Evolutionary conservation across 345 rosid species (phyloP).

Genomic region (Combretum micranthum): DNA sequence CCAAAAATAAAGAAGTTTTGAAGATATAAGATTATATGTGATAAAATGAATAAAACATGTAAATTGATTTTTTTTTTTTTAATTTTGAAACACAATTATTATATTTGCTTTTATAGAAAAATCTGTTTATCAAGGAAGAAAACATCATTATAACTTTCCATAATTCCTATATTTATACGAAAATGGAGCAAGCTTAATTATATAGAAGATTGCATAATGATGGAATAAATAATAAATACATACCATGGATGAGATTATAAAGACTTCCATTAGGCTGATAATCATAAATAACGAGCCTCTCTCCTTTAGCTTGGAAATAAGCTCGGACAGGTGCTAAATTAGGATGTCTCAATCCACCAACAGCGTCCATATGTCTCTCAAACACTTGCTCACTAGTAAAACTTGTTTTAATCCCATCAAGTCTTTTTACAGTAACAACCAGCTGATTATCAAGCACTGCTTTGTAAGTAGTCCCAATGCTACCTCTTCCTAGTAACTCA

Average conservation of each 20-base stretch:
- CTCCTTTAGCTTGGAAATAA: constrained; percentile 79
- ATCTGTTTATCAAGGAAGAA: no score
- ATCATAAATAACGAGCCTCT: constrained; percentile 75
- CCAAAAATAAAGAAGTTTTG: no score
- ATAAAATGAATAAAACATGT: no score
- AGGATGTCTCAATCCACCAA: constrained; percentile 58
- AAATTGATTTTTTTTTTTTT: no score
- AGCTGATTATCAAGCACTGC: constrained; percentile 71
- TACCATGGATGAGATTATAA: constrained; percentile 91
- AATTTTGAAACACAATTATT: no score
- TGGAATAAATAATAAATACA: neutral
- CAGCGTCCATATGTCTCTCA: constrained; percentile 68
- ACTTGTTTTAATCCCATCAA: constrained; percentile 68
- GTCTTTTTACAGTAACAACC: constrained; percentile 76
- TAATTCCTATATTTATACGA: no score
- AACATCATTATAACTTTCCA: no score
- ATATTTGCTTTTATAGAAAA: no score
- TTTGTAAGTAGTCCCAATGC: constrained; percentile 75
- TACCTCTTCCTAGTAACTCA: constrained; percentile 86
- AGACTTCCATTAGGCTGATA: constrained; percentile 90
- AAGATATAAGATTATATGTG: no score
- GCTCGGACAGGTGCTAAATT: constrained; percentile 74
- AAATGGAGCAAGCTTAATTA: no score
- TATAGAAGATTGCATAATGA: neutral
- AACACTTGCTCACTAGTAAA: constrained; percentile 55